Percentiles rank a stretch among this genome's conserved stretches.
Evolutionary conservation across 768 basidiomycete species (phyloP).

Genomic region (Cystobasidium tubakii): DNA sequence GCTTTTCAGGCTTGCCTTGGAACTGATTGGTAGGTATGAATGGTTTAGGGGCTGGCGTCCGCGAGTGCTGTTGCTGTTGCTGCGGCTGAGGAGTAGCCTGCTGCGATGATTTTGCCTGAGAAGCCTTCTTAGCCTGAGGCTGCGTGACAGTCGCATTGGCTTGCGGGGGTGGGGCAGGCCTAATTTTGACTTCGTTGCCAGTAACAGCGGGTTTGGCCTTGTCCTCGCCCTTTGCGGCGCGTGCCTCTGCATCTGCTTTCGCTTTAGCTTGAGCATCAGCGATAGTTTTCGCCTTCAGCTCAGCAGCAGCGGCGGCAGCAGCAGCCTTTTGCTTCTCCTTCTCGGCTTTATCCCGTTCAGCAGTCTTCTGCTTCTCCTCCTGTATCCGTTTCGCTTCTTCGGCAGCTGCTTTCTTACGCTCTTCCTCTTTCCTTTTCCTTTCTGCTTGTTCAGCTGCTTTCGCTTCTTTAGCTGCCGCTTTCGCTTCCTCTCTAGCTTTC

Average conservation of each 20-base stretch:
- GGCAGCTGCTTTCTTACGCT: constrained; percentile 35
- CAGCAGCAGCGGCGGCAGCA: constrained; percentile 25
- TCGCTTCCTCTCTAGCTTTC: constrained; percentile 49
- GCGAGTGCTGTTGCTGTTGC: constrained; percentile 53
- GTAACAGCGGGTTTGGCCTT: constrained; percentile 7
- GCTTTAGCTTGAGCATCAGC: constrained; percentile 23
- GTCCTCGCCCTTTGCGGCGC: neutral
- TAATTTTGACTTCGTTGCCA: constrained; percentile 10
- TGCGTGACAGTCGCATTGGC: neutral
- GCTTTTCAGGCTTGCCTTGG: constrained; percentile 74
- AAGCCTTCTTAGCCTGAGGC: neutral
- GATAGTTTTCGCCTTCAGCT: neutral
- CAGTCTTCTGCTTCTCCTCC: constrained; percentile 42
- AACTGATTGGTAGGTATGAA: constrained; percentile 22
- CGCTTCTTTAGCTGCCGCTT: constrained; percentile 56
- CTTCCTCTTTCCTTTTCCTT: constrained; percentile 69
- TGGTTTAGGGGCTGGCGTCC: constrained; percentile 45
- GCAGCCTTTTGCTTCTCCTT: constrained; percentile 47
- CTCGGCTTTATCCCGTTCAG: constrained; percentile 31
- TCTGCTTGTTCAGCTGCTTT: constrained; percentile 51
- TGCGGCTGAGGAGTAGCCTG: constrained; percentile 41
- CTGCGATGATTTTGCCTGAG: neutral
- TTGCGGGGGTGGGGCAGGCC: neutral
- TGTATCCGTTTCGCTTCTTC: constrained; percentile 42
- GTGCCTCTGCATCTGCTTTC: constrained; percentile 9